These are phyloP conservation scores for Pyrus pyrifolia DNA, from an alignment of 306 rosid genomes.

Conservation along the genomic window DNA sequence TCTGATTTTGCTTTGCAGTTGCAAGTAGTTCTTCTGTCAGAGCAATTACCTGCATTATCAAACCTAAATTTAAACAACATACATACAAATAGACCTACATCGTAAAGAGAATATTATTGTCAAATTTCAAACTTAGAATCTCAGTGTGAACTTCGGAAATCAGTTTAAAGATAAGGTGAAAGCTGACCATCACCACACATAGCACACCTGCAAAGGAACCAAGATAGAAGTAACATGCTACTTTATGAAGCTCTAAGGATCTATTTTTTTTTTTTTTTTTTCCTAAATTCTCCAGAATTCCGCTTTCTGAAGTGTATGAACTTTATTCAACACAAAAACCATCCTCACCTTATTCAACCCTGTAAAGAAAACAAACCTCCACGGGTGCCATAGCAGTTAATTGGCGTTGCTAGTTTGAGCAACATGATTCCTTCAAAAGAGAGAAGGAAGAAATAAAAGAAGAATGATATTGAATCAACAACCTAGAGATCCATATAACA, in stretches of 20 bases:
- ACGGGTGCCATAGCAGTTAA: conserved; percentile 36
- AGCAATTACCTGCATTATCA: conserved; percentile 72
- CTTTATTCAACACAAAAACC: conserved; percentile 25
- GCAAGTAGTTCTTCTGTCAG: conserved; percentile 85
- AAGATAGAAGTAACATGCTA: conserved; percentile 75
- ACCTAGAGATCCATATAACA: conserved; percentile 26
- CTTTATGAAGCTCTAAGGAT: conserved; percentile 44
- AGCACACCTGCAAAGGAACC: conserved; percentile 94
- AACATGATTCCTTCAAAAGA: conserved; percentile 49
- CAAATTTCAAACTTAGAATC: conserved; percentile 67
- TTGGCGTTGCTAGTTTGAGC: conserved; percentile 42
- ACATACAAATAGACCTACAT: conserved; percentile 8
- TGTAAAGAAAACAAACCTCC: conserved; percentile 34
- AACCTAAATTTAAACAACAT: conserved; percentile 22
- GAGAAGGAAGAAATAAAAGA: conserved; percentile 38
- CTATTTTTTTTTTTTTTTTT: conserved; percentile 1
- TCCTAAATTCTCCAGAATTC: conserved; percentile 28
- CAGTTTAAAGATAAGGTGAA: conserved; percentile 55
- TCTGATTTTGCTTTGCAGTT: conserved; percentile 76
- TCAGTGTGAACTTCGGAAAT: conserved; percentile 66
- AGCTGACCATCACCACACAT: conserved; percentile 61
- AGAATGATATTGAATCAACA: conserved; percentile 28
- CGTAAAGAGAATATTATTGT: conserved; percentile 34
- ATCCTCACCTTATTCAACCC: conserved; percentile 48
- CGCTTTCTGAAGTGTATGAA: conserved; percentile 30